These are phyloP conservation scores for Ampelomyces quisqualis DNA, from an alignment of 2,329 filamentous ascomycete genomes.

Conservation along the genomic window DNA sequence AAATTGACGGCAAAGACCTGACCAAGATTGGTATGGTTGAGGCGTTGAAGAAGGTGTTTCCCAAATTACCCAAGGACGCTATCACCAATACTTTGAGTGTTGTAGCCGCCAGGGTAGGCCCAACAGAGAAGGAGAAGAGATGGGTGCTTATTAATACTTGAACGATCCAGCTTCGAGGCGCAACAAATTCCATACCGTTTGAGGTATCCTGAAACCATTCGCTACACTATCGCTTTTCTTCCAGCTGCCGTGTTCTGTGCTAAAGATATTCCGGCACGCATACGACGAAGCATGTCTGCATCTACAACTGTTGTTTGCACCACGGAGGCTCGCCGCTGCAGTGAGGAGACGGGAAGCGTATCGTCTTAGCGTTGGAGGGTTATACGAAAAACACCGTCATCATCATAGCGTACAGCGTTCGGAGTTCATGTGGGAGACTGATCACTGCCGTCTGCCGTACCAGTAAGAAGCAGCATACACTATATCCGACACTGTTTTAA, in stretches of 20 bases:
- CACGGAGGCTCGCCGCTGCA: no score
- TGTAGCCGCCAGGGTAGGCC: slow-evolving; percentile 64
- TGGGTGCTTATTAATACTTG: slow-evolving; percentile 51
- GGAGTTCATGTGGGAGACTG: not conserved
- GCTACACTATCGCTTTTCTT: no score
- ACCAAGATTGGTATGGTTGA: slow-evolving; percentile 75
- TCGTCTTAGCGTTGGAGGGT: no score
- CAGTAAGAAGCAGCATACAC: not conserved
- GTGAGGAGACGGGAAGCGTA: no score
- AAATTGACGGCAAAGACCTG: slow-evolving; percentile 68
- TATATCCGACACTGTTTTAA: not conserved
- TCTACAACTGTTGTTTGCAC: no score
- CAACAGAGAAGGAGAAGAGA: slow-evolving; percentile 64
- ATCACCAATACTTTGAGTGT: slow-evolving; percentile 69
- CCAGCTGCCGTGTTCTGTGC: no score
- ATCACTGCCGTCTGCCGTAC: no score
- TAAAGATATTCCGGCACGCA: no score
- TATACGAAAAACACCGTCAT: not conserved
- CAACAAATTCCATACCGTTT: no score
- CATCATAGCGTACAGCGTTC: slow-evolving; percentile 3
- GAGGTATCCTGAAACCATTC: not conserved
- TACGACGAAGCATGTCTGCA: no score
- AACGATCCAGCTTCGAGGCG: not conserved
- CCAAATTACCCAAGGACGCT: slow-evolving; percentile 66
- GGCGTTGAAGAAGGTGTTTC: slow-evolving; percentile 72